These are phyloP conservation scores for Suillus lakei DNA, from an alignment of 768 basidiomycete species.

Conservation along the genomic window DNA sequence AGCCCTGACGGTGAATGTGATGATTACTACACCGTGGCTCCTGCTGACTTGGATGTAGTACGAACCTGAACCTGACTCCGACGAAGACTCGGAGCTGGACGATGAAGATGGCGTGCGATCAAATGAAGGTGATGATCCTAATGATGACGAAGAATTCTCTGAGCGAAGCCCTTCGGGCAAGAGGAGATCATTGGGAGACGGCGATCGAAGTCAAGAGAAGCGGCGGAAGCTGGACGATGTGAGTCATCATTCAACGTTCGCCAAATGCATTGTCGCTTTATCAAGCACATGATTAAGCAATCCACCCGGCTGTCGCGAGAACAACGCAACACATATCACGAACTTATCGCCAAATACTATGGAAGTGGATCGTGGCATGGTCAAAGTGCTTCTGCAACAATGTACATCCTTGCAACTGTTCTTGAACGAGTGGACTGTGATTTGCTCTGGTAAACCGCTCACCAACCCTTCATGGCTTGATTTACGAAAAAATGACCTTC, in stretches of 20 bases:
- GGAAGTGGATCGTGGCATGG: conserved; percentile 84
- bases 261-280: background rate
- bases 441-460: conserved; percentile 72
- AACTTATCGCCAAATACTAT: conserved; percentile 82
- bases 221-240: conserved; percentile 60
- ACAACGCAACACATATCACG: conserved; percentile 66
- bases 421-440: conserved; percentile 94
- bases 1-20: conserved; percentile 68
- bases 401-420: conserved; percentile 90
- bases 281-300: conserved; percentile 37
- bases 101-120: conserved; percentile 51
- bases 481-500: conserved; percentile 13
- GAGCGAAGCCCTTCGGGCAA: conserved; percentile 48
- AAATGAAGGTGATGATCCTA: conserved; percentile 45
- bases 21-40: background rate
- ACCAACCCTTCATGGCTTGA: background rate
- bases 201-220: conserved; percentile 52
- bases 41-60: conserved; percentile 50
- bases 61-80: conserved; percentile 76
- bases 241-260: conserved; percentile 28
- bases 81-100: conserved; percentile 53
- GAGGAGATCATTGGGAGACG: conserved; percentile 49
- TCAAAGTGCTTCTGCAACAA: conserved; percentile 86
- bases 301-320: conserved; percentile 69
- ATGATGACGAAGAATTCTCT: conserved; percentile 47